A percentile compares a stretch with the other conserved stretches of the same genome.
phyloP scores from a whole-genome alignment of 805 yeast genomes.

The Ogataea siamensis region DNA sequence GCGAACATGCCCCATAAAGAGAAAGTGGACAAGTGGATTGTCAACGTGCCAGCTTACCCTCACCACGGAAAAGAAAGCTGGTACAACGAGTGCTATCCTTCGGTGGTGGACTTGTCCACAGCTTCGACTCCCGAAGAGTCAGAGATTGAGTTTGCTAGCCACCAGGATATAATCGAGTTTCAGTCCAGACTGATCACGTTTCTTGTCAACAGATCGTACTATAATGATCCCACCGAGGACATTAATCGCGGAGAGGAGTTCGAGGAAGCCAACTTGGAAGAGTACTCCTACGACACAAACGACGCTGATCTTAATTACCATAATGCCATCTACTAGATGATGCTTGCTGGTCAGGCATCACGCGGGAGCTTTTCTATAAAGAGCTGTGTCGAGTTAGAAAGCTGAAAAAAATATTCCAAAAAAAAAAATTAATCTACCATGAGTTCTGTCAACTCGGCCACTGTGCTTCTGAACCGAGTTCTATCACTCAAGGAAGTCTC shows the following conservation, averaged over 20 bases:
- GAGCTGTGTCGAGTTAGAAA: constrained; percentile 7
- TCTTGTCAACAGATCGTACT: constrained; percentile 41
- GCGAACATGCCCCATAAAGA: constrained; percentile 64
- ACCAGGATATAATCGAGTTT: constrained; percentile 47
- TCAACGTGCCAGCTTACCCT: constrained; percentile 49
- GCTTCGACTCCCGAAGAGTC: constrained; percentile 23
- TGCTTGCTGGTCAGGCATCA: neutral
- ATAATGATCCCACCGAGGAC: constrained; percentile 26
- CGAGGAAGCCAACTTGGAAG: constrained; percentile 18
- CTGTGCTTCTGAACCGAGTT: constrained; percentile 66
- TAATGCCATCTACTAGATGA: constrained; percentile 18
- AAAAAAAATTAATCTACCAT: constrained; percentile 6
- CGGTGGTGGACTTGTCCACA: constrained; percentile 35
- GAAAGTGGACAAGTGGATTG: constrained; percentile 65
- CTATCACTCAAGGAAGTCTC: constrained; percentile 68
- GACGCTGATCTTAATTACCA: constrained; percentile 21
- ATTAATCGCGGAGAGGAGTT: constrained; percentile 23
- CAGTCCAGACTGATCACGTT: constrained; percentile 54
- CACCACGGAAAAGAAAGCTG: constrained; percentile 27
- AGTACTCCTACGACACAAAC: constrained; percentile 20
- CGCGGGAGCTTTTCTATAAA: constrained; percentile 10
- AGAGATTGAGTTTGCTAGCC: constrained; percentile 35
- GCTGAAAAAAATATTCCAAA: constrained; percentile 1
- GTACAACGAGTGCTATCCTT: constrained; percentile 51
- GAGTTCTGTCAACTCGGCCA: constrained; percentile 33